Evolutionary conservation across 2,329 filamentous ascomycete species (phyloP), one percentile per base, ranked within the genome.

Genomic region (Fusarium heterosporum): DNA sequence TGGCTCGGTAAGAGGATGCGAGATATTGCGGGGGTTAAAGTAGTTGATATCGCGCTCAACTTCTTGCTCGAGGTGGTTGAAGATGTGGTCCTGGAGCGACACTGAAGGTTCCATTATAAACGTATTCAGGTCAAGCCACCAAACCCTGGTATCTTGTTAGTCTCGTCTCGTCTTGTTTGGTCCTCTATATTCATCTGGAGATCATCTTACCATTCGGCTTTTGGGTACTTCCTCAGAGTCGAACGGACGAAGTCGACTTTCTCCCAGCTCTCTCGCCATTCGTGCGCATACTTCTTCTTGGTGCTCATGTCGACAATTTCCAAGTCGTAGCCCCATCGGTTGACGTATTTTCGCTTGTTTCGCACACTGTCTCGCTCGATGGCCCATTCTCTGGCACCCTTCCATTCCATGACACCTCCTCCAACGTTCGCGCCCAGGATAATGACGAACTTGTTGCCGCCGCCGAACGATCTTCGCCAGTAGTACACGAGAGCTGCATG

Each of bases 221-320:
- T 86, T 28, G 96, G 96, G 75, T 98, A 97, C 78, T 97, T 97
- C 76, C 89, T 88, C 85, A 99, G 90, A 42, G 91, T 89, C 63
- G 93, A 92, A 62, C 95, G 89, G 73, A 99, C 89, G 40, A 93
- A 93, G 77, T 99, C 96, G 63, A 97, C 94, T 83, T 98, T 99
- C 80, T 99, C 96, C 96, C 96, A 99, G 78, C 95, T 96, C 80
- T 99, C 96, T 74, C 96, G 88, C 96, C 96, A 99, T 80, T 99
- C 96, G 80, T 99, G 96, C 28, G 96, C 95, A 77, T 99, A 99
- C 69, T 94, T 89, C 82, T 97, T 98, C 86, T 97, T 97, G 53
- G 94, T 97, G 81, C 93, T 95, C 94, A 99, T 97, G 78, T 99
- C 96, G 70, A 97, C 93, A 75, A 98, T 91, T 78, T 99, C 96